These are phyloP conservation scores for Tubosaeta sp. DNA, from an alignment of 768 basidiomycete genomes.

Conservation along the genomic window DNA sequence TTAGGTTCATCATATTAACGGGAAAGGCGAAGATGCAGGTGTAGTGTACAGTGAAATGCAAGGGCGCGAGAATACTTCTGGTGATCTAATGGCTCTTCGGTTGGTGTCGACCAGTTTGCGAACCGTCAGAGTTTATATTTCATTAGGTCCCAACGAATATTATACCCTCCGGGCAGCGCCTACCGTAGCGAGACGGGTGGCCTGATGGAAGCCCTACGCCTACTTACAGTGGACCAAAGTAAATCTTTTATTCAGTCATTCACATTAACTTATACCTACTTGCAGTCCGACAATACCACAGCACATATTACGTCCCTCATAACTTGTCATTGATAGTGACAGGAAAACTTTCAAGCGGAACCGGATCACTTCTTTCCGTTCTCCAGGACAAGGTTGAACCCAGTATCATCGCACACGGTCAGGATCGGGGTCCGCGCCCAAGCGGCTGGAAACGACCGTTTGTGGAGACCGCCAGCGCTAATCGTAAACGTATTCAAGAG, in stretches of 20 bases:
- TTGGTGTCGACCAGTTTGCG: constrained; percentile 32
- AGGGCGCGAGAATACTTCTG: constrained; percentile 88
- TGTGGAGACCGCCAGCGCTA: constrained; percentile 76
- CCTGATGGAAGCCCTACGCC: constrained; percentile 85
- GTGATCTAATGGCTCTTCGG: constrained; percentile 86
- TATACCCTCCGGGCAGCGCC: constrained; percentile 78
- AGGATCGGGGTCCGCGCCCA: constrained; percentile 66
- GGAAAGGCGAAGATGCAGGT: constrained; percentile 85
- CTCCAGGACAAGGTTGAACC: constrained; percentile 84
- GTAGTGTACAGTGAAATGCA: constrained; percentile 99
- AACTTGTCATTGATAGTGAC: constrained; percentile 87
- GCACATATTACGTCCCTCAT: constrained; percentile 87
- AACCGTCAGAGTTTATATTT: constrained; percentile 3
- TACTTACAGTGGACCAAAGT: constrained; percentile 88
- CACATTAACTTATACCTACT: constrained; percentile 14
- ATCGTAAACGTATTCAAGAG: constrained; percentile 47
- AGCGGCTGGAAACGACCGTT: constrained; percentile 91
- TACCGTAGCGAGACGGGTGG: constrained; percentile 98
- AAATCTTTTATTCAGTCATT: constrained; percentile 16
- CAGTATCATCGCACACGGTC: constrained; percentile 67
- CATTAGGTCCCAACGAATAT: constrained; percentile 66
- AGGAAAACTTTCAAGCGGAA: constrained; percentile 80
- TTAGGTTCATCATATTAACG: constrained; percentile 92
- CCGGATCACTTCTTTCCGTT: constrained; percentile 69
- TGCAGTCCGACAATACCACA: constrained; percentile 85